Evolutionary conservation across 2,329 filamentous ascomycete species (phyloP).

Genomic region (Talaromyces piceae): DNA sequence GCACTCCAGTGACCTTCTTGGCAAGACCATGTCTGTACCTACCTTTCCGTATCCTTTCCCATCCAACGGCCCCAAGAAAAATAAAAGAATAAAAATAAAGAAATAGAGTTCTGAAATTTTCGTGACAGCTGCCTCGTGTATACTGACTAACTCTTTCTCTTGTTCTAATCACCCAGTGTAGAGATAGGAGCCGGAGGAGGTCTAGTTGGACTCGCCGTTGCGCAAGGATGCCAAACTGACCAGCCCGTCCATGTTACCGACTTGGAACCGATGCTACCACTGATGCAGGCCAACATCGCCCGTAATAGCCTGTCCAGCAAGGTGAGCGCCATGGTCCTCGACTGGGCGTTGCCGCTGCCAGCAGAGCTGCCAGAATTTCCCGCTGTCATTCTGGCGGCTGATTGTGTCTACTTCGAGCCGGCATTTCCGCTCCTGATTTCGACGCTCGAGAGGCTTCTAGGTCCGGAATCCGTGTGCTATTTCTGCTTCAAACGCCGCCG

Average conservation of each 20-base stretch:
- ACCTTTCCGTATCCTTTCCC: not conserved
- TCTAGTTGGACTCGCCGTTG: constrained; percentile 63
- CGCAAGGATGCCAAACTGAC: constrained; percentile 48
- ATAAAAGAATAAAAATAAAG: not conserved
- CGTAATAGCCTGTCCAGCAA: constrained; percentile 63
- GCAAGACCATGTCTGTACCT: constrained; percentile 64
- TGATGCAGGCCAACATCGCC: constrained; percentile 83
- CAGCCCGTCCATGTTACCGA: constrained; percentile 72
- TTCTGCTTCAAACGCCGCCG: constrained; percentile 96
- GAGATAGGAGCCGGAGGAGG: constrained; percentile 91
- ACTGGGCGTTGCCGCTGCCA: constrained; percentile 57
- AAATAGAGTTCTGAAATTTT: not conserved
- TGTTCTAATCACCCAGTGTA: constrained; percentile 49
- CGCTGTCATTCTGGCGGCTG: constrained; percentile 82
- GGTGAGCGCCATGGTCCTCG: constrained; percentile 63
- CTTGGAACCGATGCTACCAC: constrained; percentile 71
- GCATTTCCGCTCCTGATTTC: constrained; percentile 80
- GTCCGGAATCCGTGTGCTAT: constrained; percentile 58
- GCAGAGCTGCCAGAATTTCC: constrained; percentile 46
- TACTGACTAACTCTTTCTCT: not conserved
- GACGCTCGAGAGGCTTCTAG: constrained; percentile 68
- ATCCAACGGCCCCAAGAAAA: no score
- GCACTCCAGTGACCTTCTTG: constrained; percentile 54
- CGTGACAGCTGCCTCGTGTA: not conserved
- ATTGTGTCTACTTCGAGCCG: constrained; percentile 96